Base-by-base conservation (phyloP, 2,329 filamentous ascomycete species). In the Fusarium sp. region DNA sequence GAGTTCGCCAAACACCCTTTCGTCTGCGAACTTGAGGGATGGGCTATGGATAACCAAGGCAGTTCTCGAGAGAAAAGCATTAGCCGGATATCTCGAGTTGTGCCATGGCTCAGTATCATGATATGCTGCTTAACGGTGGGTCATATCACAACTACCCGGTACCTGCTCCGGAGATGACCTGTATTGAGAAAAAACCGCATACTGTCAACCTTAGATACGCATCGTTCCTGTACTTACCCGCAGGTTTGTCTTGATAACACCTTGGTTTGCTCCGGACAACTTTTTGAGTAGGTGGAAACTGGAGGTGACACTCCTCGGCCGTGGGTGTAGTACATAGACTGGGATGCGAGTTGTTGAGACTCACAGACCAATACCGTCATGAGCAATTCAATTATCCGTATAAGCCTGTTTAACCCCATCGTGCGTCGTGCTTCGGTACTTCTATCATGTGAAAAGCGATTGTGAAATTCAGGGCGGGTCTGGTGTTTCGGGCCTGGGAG, bases 401-500 rank as follows among this genome's bases (percentile, higher is more conserved):
- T 11, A 27, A n/a, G 54, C 22, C 4, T 27, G 16, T 58, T 27
- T 16, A 18, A 27, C 16, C 22, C 25, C 11, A n/a, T 36, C 35
- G 22, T 38, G 35, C 16, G 22, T 14, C 33, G n/a, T 25, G 22
- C 7, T 25, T n/a, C 54, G 33, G 35, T 10, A 40, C 27, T 27
- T 36, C 16, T 40, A 29, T 58, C 54, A 58, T 58, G 33, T 58
- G 54, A 58, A 58, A 38, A 58, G 22, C 16, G 33, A 27, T 38
- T 38, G 54, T 27, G 33, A 27, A 27, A 58, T 35, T 38, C 38
- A 69, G 25, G 50, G 47, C 66, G 36, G 54, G 36, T 52, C 47
- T 52, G 47, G 47, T 52, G 47, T 52, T 52, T 58, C 74, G 72
- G 76, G 65, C 76, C 76, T 77, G 31, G 65, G 27, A 75, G 63